Evolutionary conservation across 768 basidiomycete genomes (phyloP).

Genomic region (Psilocybe tampanensis): DNA sequence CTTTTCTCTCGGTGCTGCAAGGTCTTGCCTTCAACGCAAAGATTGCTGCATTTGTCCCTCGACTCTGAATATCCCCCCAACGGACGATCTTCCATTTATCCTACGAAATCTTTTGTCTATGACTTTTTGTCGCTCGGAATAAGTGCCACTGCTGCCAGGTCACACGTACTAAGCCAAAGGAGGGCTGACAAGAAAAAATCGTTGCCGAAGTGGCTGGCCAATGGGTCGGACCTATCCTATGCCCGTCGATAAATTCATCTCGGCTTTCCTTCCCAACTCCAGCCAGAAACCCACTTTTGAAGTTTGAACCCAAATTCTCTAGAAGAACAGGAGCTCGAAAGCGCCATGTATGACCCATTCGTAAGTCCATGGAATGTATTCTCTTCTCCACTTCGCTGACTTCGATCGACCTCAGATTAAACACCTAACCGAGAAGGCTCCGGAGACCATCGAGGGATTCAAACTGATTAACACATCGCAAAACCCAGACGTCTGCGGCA

Average conservation of each 20-base stretch:
- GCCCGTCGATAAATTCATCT: constrained; percentile 1
- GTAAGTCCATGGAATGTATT: neutral
- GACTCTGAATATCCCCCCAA: too few species aligned
- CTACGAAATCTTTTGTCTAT: too few species aligned
- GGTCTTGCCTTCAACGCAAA: too few species aligned
- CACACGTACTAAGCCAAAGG: neutral
- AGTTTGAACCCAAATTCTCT: neutral
- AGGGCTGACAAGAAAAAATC: neutral
- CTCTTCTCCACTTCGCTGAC: neutral
- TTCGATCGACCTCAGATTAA: neutral
- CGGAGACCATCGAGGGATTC: neutral
- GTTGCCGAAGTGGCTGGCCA: neutral
- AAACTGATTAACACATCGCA: constrained; percentile 9
- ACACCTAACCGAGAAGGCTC: neutral
- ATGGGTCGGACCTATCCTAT: constrained; percentile 16
- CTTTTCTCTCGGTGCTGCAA: too few species aligned
- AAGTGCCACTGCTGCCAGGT: neutral
- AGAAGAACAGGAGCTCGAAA: neutral
- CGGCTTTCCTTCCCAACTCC: neutral
- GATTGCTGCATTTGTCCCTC: too few species aligned
- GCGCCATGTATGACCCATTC: constrained; percentile 8
- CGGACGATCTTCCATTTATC: too few species aligned
- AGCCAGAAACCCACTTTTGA: neutral
- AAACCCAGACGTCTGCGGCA: neutral
- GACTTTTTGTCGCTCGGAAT: too few species aligned